Evolutionary conservation across 2,329 filamentous ascomycete species (phyloP).

Genomic region (Scytalidium lignicola): DNA sequence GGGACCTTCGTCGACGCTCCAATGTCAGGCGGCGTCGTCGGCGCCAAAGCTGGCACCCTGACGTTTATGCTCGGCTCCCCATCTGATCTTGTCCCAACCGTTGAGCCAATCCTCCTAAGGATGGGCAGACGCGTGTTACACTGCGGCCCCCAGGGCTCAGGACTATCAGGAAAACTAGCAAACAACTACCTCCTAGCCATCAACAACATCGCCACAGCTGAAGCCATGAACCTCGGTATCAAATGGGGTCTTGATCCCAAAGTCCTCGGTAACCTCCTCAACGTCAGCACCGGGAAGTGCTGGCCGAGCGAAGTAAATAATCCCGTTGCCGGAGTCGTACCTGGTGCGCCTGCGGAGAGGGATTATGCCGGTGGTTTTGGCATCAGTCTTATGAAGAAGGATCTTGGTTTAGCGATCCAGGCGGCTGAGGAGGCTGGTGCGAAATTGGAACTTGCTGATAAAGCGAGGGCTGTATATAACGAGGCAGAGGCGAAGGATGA

Average conservation of each 20-base stretch:
- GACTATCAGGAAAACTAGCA: slow-evolving; percentile 85
- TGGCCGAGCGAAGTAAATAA: slow-evolving; percentile 98
- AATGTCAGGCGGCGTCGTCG: slow-evolving; percentile 94
- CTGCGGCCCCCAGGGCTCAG: slow-evolving; percentile 78
- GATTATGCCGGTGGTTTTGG: slow-evolving; percentile 78
- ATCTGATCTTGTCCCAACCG: slow-evolving; percentile 52
- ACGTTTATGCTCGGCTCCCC: slow-evolving; percentile 92
- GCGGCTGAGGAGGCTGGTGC: slow-evolving; percentile 65
- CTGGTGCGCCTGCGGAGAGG: slow-evolving; percentile 66
- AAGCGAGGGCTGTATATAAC: slow-evolving; percentile 63
- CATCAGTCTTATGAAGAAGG: slow-evolving; percentile 75
- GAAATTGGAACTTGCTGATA: slow-evolving; percentile 57
- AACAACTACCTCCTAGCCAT: slow-evolving; percentile 97
- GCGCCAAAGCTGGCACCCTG: slow-evolving; percentile 78
- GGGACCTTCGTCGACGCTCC: slow-evolving; percentile 88
- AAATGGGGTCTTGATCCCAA: slow-evolving; percentile 47
- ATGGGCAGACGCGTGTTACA: slow-evolving; percentile 89
- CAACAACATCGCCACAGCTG: slow-evolving; percentile 67
- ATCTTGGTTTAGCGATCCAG: slow-evolving; percentile 66
- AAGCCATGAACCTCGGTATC: slow-evolving; percentile 52
- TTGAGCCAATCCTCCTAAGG: slow-evolving; percentile 64
- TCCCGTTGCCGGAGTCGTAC: slow-evolving; percentile 79
- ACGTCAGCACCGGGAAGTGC: slow-evolving; percentile 87
- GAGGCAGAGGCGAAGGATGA: slow-evolving; percentile 54
- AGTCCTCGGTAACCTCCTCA: slow-evolving; percentile 79